Percentiles rank a stretch among this genome's conserved stretches.
Conservation (phyloP, 2,329 filamentous ascomycete species). For the Colletotrichum liaoningense region DNA sequence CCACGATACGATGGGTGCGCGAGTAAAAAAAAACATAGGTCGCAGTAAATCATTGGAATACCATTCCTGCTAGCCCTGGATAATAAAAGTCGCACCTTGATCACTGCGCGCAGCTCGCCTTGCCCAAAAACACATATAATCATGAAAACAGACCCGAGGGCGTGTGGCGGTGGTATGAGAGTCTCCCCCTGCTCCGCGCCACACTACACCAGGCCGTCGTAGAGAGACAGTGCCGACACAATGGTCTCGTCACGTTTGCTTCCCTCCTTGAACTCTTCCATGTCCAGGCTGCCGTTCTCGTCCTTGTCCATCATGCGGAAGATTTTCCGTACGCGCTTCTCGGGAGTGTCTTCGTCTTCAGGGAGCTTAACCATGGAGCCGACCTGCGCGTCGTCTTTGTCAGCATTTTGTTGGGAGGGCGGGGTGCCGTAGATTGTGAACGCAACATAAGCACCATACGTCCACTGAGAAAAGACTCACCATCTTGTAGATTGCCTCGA, state of each 20-base stretch:
- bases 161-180: not conserved
- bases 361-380: constrained; percentile 99
- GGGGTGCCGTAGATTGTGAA: not conserved
- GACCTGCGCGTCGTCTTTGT: constrained; percentile 68
- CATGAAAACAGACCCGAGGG: constrained; percentile 4
- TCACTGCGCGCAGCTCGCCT: constrained; percentile 27
- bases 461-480: constrained; percentile 58
- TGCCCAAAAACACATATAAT: constrained; percentile 11
- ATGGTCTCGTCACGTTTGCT: constrained; percentile 99
- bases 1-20: not conserved
- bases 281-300: constrained; percentile 95
- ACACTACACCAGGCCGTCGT: constrained; percentile 88
- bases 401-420: not conserved
- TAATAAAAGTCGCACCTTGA: constrained; percentile 26
- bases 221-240: constrained; percentile 94
- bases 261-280: constrained; percentile 99
- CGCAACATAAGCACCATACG: not conserved
- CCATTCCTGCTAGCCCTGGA: constrained; percentile 28
- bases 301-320: constrained; percentile 99
- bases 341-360: constrained; percentile 97
- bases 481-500: constrained; percentile 99
- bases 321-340: constrained; percentile 98
- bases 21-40: not conserved
- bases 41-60: constrained; percentile 22
- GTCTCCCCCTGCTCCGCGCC: not conserved